Base-by-base conservation (phyloP, 148 eudicot genomes). In the Amaranthus hypochondriacus region DNA sequence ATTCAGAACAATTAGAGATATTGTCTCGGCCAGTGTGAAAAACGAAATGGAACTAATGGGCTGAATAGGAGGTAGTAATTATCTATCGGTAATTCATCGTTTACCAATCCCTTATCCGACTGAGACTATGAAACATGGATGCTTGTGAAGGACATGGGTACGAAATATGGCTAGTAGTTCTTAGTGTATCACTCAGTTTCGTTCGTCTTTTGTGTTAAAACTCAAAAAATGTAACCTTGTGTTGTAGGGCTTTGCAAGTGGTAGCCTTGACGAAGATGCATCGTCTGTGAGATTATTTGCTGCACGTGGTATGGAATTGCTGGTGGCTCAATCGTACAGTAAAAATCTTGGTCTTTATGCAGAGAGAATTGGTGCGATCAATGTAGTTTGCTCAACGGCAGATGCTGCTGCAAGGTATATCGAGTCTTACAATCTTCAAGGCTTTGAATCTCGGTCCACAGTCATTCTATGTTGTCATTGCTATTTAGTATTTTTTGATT, bases 331-430 rank as follows among this genome's bases (percentile, higher is more conserved):
- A 81, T 91, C 98, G 58, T 94, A 94, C 76, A 94, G 98, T 83
- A 94, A 94, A 82, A 94, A 94, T 78, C 76, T 94, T 59, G 98
- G 98, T 79, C 97, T 94, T n/a, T 89, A 94, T 85, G 89, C 93
- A 1, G 98, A 94, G 83, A 89, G 98, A 85, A 85, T 94, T 72
- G 98, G 98, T 56, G 98, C 98, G 68, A 87, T 94, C 69, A 94
- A 94, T 83, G 92, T 90, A 78, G 80, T 94, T 52, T 94, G 98
- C 76, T 85, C 96, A 73, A 86, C 98, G 43, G 77, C 97, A 69
- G 97, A 91, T 77, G 92, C 92, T 75, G 96, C 98, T 52, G 60
- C 82, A 64, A 91, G 96, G 98, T 94, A 88, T 43, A 53, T 39
- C 18, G 28, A 48, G 39, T 69, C 51, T 13, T 28, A 13, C 7